These are phyloP conservation scores for Saturnispora galanensis DNA, from an alignment of 805 yeast genomes.

Conservation along the genomic window DNA sequence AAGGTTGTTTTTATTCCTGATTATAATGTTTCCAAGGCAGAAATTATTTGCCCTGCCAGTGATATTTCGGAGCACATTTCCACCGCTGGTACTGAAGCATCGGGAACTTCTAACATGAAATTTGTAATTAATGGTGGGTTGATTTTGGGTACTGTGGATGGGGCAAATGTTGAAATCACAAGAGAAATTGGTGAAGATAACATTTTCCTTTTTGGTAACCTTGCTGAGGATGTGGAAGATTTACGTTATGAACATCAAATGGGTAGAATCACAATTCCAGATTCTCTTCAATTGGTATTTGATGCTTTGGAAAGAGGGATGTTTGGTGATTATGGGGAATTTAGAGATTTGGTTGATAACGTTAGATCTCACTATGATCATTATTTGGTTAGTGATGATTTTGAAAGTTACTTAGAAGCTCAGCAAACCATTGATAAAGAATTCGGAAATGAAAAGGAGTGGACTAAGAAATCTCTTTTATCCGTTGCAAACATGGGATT, in stretches of 20 bases:
- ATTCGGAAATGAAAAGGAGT: conserved; percentile 49
- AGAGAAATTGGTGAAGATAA: conserved; percentile 91
- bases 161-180: conserved; percentile 92
- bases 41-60: conserved; percentile 80
- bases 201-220: conserved; percentile 83
- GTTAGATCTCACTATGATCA: conserved; percentile 70
- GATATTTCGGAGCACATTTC: conserved; percentile 91
- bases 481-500: conserved; percentile 91
- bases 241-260: conserved; percentile 65
- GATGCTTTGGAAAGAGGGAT: conserved; percentile 53
- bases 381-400: conserved; percentile 83
- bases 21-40: conserved; percentile 91
- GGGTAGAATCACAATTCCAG: conserved; percentile 51
- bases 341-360: conserved; percentile 56
- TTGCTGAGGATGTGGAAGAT: conserved; percentile 83
- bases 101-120: conserved; percentile 95
- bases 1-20: conserved; percentile 88
- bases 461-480: conserved; percentile 69
- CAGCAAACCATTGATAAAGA: conserved; percentile 69
- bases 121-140: conserved; percentile 91
- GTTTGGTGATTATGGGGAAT: conserved; percentile 64
- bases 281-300: conserved; percentile 53
- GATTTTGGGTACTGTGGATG: conserved; percentile 92
- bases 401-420: conserved; percentile 76
- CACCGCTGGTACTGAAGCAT: conserved; percentile 95